These are phyloP conservation scores for Copromyces sp. DNA, from an alignment of 495 filamentous ascomycete genomes.

Conservation along the genomic window DNA sequence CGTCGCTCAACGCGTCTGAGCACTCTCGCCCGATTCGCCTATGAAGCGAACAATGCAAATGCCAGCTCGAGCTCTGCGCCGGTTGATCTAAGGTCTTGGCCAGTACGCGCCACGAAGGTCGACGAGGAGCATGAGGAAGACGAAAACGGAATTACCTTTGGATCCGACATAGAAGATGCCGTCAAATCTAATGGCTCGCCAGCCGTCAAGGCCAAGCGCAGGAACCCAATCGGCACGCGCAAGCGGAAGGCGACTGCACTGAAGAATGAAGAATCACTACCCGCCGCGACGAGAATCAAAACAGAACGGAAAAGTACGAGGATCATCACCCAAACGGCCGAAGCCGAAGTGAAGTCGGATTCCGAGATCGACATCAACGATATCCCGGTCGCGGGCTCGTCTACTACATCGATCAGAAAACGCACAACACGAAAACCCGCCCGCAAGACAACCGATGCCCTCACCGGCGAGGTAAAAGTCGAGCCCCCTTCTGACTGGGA, in stretches of 20 bases:
- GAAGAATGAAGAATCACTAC: background rate
- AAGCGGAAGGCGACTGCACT: conserved; percentile 36
- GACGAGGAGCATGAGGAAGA: conserved; percentile 15
- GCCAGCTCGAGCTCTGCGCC: conserved; percentile 17
- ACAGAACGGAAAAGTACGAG: conserved; percentile 7
- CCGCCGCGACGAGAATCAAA: background rate
- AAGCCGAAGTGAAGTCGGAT: conserved; percentile 5
- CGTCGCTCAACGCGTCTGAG: conserved; percentile 37
- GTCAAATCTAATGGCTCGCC: conserved; percentile 17
- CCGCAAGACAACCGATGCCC: conserved; percentile 47
- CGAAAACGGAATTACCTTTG: conserved; percentile 11
- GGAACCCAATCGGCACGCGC: conserved; percentile 15
- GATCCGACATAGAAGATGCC: conserved; percentile 57
- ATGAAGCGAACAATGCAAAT: conserved; percentile 19
- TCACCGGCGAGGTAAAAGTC: conserved; percentile 43
- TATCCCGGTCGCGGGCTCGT: conserved; percentile 7
- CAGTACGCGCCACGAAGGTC: conserved; percentile 11
- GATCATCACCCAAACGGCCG: conserved; percentile 7
- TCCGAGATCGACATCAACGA: conserved; percentile 3
- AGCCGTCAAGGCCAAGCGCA: background rate
- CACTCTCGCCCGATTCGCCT: conserved; percentile 35
- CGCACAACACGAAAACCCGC: conserved; percentile 47
- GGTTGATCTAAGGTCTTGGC: background rate
- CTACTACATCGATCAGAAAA: conserved; percentile 1
- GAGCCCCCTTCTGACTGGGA: conserved; percentile 76